Conservation (phyloP, 1,139 yeast genomes). For the Geotrichum citri-aurantii region DNA sequence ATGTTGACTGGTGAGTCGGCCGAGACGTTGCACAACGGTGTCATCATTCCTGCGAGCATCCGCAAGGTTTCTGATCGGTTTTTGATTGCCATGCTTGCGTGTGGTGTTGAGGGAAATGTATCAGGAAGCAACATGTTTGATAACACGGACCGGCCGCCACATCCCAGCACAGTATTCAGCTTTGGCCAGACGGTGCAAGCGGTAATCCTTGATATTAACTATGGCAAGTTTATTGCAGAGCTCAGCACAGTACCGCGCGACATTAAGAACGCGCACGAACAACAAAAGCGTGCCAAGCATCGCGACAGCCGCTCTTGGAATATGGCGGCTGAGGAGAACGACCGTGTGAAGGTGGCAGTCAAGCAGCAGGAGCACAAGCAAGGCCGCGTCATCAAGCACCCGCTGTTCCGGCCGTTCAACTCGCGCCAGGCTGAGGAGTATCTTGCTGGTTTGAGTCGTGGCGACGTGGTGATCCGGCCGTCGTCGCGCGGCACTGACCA, state of each 20-base stretch:
- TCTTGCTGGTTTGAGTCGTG: slow-evolving; percentile 81
- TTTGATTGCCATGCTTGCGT: slow-evolving; percentile 60
- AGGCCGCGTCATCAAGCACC: slow-evolving; percentile 82
- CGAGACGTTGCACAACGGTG: slow-evolving; percentile 60
- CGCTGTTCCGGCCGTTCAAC: slow-evolving; percentile 78
- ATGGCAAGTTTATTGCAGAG: slow-evolving; percentile 65
- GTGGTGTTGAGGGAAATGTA: slow-evolving; percentile 69
- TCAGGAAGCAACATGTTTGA: slow-evolving; percentile 61
- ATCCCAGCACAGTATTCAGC: slow-evolving; percentile 45
- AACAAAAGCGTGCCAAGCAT: slow-evolving; percentile 36
- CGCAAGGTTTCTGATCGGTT: slow-evolving; percentile 47
- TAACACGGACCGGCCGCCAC: slow-evolving; percentile 40
- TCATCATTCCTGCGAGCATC: slow-evolving; percentile 73
- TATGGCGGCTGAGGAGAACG: slow-evolving; percentile 62
- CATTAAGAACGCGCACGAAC: slow-evolving; percentile 51
- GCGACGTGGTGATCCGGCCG: slow-evolving; percentile 92
- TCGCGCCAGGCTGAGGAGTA: slow-evolving; percentile 88
- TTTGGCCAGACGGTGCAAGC: slow-evolving; percentile 85
- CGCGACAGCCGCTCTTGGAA: slow-evolving; percentile 77
- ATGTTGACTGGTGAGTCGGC: slow-evolving; percentile 84
- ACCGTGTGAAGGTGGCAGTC: slow-evolving; percentile 48
- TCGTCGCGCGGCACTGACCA: slow-evolving; percentile 85
- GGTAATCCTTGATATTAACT: slow-evolving; percentile 63
- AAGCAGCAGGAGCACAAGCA: slow-evolving; percentile 50
- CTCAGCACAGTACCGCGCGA: slow-evolving; percentile 66